Base-by-base conservation (phyloP, 768 basidiomycete species). In the Leccinum rimulosum region DNA sequence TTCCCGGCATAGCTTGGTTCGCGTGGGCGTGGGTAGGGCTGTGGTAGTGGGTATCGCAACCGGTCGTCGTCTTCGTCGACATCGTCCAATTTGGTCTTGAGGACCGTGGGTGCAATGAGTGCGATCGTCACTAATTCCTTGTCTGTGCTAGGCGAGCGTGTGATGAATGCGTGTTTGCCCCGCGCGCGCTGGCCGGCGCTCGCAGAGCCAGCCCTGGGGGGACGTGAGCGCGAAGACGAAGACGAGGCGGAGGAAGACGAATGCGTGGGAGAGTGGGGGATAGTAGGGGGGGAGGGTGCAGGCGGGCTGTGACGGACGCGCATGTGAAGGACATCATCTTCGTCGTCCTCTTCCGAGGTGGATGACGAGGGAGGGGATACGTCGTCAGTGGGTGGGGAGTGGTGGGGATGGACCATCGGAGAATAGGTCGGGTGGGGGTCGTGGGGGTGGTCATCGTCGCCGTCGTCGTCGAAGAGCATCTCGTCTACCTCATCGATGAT, bases 61-160 rank as follows among this genome's bases (percentile, higher is more conserved):
- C 43, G 43, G 10, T 70, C 74, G 22, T 75, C 74, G 50, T 82
- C 81, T 54, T 70, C 74, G 28, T 75, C 74, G 49, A 82, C 81
- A 54, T 83, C 81, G 6, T 79, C 81, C 1, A 81, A 78, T 10
- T 79, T 83, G 17, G 91, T 91, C 77, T 98, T 99, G 63, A 98
- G 80, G 50, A 91, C 82, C 5, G 97, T 95, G 5, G 88, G 88
- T 0, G 88, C 85, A 50, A 90, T 88, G 38, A 85, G 80, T 12
- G 86, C 86, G 56, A 89, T 90, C 10, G 88, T 89, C 62, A 88
- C 74, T 30, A 83, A 81, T 43, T 87, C 85, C 31, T 79, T 72
- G 57, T 80, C 76, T 45, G 71, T 54, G 52, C 73, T 74, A 48
- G 43, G 57, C 5, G 71, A 71, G 11, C 61, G 67, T 71, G 68